Evolutionary conservation across 345 rosid genomes (phyloP), one percentile per base, ranked within the genome.

Genomic region (Linum lewisii): DNA sequence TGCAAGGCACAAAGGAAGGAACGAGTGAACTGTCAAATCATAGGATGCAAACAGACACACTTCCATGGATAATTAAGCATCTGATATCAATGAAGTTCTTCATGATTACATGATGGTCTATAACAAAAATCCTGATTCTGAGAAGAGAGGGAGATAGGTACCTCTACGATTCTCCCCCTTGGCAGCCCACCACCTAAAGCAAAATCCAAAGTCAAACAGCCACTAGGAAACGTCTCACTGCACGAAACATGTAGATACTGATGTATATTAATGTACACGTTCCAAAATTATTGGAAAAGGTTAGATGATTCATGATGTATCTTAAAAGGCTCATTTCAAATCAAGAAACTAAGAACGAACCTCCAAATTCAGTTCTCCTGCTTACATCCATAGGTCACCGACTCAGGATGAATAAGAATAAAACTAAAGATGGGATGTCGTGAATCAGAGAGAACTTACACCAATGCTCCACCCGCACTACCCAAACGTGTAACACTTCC

Each of bases 171-270:
- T 70, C 98, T 81, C 57, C 98, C 98, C 69, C 76, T 92, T 36
- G 98, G 96, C 66, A 86, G 78, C 51, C 98, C 98, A 55, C 98
- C 98, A 23, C 98, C 95, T 58, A 92, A 85, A 62, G 98, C 98
- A 73, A 88, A 82, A 84, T 92, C 96, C 60, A 92, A 81, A 0
- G 90, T 84, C 83, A 92, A 78, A 61, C 90, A 72, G 70, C 98
- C 98, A 70, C 98, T 84, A 1, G 96, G 85, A 76, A 91, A 91
- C 52, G 98, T 87, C 77, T 88, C 96, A 15, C 98, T 88, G 80
- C 66, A 72, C 63, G 37, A 62, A 62, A 74, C 24, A 55, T 9
- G 19, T 56, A 15, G 65, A 26, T 9, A 29, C 7, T 29, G 34
- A 29, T 29, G 13, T 42, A 42, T 42, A 14, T 42, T 9, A 42